Base-by-base conservation (phyloP, 2,329 filamentous ascomycete species). In the Xylaria sp. region DNA sequence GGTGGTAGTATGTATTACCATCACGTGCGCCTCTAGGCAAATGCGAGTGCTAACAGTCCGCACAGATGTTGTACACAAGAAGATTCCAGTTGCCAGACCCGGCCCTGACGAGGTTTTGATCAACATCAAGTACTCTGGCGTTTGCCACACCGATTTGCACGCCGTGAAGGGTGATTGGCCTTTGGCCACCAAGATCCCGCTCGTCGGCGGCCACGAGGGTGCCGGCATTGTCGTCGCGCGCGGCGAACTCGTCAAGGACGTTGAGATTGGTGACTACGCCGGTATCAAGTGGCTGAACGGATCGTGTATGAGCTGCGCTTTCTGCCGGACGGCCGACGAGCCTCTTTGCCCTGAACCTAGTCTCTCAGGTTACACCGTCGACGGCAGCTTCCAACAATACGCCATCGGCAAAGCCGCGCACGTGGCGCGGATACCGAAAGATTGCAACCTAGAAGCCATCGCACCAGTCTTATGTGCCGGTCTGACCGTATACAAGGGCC, bases 261-360 rank as follows among this genome's bases (percentile, higher is more conserved):
- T 97, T 69, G 83, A 93, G 78, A 85, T 97, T 75, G 94, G 94
- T 74, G 93, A 97, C 77, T 84, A 93, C 76, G 95, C 90, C 69
- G 95, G 95, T 78, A 88, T 98, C 81, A 97, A 93, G 85, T 97
- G 94, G 94, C 85, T 97, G 77, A 96, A 97, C 81, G 92, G 93
- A 71, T 91, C 91, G 55, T 97, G 95, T 81, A 84, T 97, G 70
- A 81, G 85, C 72, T 98, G 94, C 83, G 86, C 89, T 74, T 97
- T 93, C 86, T 97, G 94, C 84, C 89, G 91, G 78, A 86, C 89
- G 74, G 81, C 88, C 56, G 92, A 97, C 74, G 94, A 97, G 83
- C 91, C 93, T 2, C 90, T 97, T 6, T 98, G 95, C 83, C 80
- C 86, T 18, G 84, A 92, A 67, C 89, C 92, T 30, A 83, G 87